Percentiles rank a stretch among this genome's conserved stretches.
These are phyloP conservation scores for Starmerella gropengiesseri DNA, from an alignment of 805 yeast species.

Conservation along the genomic window DNA sequence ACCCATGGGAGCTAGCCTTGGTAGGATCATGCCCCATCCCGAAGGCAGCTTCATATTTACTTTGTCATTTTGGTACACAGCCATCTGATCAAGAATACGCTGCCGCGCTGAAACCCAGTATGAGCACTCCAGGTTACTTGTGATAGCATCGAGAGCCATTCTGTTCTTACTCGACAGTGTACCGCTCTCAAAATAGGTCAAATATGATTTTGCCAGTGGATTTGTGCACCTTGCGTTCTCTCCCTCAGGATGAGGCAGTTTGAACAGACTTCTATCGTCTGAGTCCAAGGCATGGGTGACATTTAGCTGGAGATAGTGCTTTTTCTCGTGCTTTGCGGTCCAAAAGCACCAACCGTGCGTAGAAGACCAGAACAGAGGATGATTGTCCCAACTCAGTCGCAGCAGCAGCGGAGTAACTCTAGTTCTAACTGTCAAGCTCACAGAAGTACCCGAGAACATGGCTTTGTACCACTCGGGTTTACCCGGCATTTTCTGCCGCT, in stretches of 20 bases:
- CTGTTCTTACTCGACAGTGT: constrained; percentile 58
- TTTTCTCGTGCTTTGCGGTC: constrained; percentile 34
- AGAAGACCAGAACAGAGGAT: constrained; percentile 73
- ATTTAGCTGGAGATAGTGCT: constrained; percentile 31
- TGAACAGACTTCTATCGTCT: constrained; percentile 34
- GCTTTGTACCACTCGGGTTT: constrained; percentile 89
- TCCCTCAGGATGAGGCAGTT: constrained; percentile 84
- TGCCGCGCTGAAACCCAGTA: constrained; percentile 91
- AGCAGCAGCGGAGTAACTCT: constrained; percentile 67
- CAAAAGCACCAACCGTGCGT: constrained; percentile 81
- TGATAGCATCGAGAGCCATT: constrained; percentile 65
- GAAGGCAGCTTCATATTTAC: constrained; percentile 13
- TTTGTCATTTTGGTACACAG: constrained; percentile 40
- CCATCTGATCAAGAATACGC: constrained; percentile 75
- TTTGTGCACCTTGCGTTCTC: constrained; percentile 59
- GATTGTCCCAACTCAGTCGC: constrained; percentile 72
- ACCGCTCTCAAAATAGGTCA: constrained; percentile 62
- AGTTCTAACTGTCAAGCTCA: constrained; percentile 58
- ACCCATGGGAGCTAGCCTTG: constrained; percentile 84
- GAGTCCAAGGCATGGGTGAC: constrained; percentile 26
- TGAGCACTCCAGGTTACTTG: constrained; percentile 67
- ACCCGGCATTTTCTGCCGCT: constrained; percentile 74
- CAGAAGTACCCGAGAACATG: constrained; percentile 31
- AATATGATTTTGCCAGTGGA: constrained; percentile 65
- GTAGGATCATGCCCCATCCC: constrained; percentile 62